Evolutionary conservation across 2,329 filamentous ascomycete genomes (phyloP), one percentile per base, ranked within the genome.

Genomic region (Penicillium sp.): DNA sequence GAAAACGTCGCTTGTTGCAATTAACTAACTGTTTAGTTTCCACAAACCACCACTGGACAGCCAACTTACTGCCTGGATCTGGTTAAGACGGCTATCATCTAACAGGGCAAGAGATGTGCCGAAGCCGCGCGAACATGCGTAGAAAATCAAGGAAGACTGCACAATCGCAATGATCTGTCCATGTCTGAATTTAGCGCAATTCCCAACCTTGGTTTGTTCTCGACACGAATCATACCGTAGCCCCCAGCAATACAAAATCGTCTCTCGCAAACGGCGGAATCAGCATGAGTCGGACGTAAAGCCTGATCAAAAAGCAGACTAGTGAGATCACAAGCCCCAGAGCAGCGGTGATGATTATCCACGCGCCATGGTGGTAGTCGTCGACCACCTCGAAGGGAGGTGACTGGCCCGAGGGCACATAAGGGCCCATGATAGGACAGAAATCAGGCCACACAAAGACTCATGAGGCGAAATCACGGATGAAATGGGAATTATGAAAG

Each of bases 1-100:
- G 44, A 77, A 61, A n/a, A 74, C 57, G 47, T 77, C 66, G 44
- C 55, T 65, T 32, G 65, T 58, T 44, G 69, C 70, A 27, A 68
- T 37, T 22, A 63, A 53, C 61, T 63, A 42, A 23, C 6, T 29
- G 7, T 35, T 49, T 41, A 48, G 47, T 35, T 32, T 40, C 7
- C 16, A 3, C 37, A 40, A 23, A 14, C 7, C 20, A 29, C 9
- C 2, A 16, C 10, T n/a, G 4, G 18, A 13, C 2, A 4, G 24
- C 18, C 9, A n/a, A 56, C 57, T 50, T 55, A 65, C 65, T 22
- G 46, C 51, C 39, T 67, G 65, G 24, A 65, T 58, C 13, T 46
- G 51, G 23, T 55, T 18, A 23, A 66, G 47, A n/a, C 58, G 50
- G 24, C 46, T 26, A 9, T 50, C 36, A 6, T 55, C 39, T 22